A percentile compares a stretch with the other conserved stretches of the same genome.
These are phyloP conservation scores for Colletotrichum phormii DNA, from an alignment of 2,329 filamentous ascomycete species.

Conservation along the genomic window DNA sequence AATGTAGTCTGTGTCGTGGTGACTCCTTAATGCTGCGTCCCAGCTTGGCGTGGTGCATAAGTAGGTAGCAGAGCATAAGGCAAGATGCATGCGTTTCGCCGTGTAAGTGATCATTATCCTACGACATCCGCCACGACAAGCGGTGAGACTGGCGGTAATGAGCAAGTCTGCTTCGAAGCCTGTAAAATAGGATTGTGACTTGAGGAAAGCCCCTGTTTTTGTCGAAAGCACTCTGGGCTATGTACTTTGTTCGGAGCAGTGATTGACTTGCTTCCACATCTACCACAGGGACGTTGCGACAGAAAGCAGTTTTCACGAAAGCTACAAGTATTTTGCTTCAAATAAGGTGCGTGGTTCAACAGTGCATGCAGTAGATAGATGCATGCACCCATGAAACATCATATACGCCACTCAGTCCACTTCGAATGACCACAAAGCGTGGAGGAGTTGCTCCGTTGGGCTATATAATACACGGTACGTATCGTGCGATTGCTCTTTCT, in stretches of 20 bases:
- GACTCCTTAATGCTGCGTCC: background rate
- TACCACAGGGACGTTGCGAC: background rate
- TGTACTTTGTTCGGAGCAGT: background rate
- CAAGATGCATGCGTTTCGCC: background rate
- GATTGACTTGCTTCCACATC: background rate
- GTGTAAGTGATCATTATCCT: background rate
- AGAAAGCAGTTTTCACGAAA: background rate
- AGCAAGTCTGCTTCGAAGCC: background rate
- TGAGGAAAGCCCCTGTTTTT: background rate
- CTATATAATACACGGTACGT: background rate
- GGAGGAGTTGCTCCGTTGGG: background rate
- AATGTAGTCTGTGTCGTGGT: background rate
- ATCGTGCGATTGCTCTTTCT: background rate
- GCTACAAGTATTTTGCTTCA: background rate
- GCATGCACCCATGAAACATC: background rate
- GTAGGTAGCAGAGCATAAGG: background rate
- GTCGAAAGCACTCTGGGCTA: background rate
- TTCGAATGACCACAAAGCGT: conserved; percentile 1
- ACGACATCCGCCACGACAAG: background rate
- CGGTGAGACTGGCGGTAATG: conserved; percentile 1
- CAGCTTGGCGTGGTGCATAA: background rate
- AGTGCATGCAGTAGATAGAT: conserved; percentile 5
- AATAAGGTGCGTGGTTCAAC: background rate
- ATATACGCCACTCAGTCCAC: background rate
- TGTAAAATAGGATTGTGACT: background rate